Evolutionary conservation across 176 grass and related monocot genomes (phyloP).

Genomic region (Saccharum officinarum): DNA sequence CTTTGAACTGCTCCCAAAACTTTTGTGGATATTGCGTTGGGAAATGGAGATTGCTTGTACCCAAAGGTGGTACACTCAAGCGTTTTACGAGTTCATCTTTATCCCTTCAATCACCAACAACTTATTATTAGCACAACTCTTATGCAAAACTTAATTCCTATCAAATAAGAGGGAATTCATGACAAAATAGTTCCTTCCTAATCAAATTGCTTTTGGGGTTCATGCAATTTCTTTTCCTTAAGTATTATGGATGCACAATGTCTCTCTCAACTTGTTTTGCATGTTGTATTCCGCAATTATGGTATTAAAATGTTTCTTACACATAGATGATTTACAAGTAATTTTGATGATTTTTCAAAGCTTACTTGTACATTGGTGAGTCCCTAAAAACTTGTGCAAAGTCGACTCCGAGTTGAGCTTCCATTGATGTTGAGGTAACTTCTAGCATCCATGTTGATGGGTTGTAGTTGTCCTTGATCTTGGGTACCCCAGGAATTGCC

Average conservation of each 20-base stretch:
- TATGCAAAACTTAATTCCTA: background rate
- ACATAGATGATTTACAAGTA: no score
- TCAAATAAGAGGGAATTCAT: background rate
- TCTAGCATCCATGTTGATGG: no score
- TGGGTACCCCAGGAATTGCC: no score
- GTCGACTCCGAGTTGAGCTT: no score
- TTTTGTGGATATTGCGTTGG: constrained; percentile 58
- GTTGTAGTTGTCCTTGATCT: no score
- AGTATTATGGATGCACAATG: background rate
- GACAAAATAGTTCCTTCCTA: background rate
- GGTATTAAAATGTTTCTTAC: background rate
- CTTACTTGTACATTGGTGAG: constrained; percentile 60
- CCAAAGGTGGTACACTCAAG: constrained; percentile 46
- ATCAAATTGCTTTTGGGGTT: background rate
- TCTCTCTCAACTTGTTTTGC: background rate
- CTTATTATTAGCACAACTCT: background rate
- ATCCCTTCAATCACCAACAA: constrained; percentile 55
- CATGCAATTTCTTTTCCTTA: background rate
- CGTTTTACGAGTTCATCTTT: constrained; percentile 45
- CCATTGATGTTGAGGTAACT: no score
- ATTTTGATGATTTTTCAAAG: background rate
- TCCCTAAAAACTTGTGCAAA: constrained; percentile 70
- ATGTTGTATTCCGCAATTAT: background rate
- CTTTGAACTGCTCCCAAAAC: constrained; percentile 64
- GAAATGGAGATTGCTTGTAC: constrained; percentile 51